Base-by-base conservation (phyloP, 116 monocot genomes). In the Iris pallida region DNA sequence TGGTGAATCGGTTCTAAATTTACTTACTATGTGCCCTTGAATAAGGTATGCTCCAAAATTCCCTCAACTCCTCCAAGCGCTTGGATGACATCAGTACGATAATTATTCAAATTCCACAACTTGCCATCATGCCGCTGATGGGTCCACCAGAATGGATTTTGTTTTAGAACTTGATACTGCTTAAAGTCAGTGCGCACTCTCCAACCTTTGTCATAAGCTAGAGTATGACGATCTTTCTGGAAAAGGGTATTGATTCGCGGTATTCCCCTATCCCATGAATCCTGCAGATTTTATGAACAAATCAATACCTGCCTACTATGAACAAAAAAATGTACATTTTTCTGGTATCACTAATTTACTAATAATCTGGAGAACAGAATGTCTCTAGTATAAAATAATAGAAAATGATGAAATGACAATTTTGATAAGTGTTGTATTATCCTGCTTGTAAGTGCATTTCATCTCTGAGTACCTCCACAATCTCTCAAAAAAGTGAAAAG, bases 121-220 rank as follows among this genome's bases (percentile, higher is more conserved):
- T 98, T 98, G 14, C 97, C 97, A 80, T 98, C 97, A 77, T 98
- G 97, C 14, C 97, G 76, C 73, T 98, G 97, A 54, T 98, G 97
- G 16, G 97, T 98, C 97, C 97, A 98, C 97, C 97, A 98, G 64
- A 98, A 98, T 57, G 97, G 97, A 79, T 98, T 98, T 64, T 93
- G 92, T 75, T 98, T 92, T 63, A 98, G 78, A 53, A 98, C 97
- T 78, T 98, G 97, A 69, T 92, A 98, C 68, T 98, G 97, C 75
- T 98, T 98, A 76, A 98, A 98, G 71, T 98, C 97, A 12, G 97
- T 98, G 16, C 97, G 83, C 4, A 93, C 97, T 71, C 97, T 83
- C 97, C 97, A 98, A 6, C 97, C 97, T 76, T 98, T 98, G 66
- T 98, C 97, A 79, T 98, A 98, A 60, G 97, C 97, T 43, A 98